These are phyloP conservation scores for Globisporangium spinosum DNA, from an alignment of 352 stramenopile genomes.

Conservation along the genomic window DNA sequence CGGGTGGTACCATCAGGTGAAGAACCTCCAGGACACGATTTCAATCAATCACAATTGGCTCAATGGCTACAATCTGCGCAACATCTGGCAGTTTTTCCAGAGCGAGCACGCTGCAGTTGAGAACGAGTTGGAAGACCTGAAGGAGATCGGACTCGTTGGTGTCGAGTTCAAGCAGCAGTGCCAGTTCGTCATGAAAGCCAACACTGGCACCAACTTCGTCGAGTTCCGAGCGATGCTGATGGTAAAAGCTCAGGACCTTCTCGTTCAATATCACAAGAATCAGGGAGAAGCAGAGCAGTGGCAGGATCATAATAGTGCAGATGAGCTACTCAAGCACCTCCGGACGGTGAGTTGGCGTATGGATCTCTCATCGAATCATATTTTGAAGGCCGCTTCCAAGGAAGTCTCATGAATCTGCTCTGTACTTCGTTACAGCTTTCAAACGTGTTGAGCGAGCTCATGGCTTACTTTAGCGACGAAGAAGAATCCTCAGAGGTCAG, in stretches of 20 bases:
- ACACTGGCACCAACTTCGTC: conserved; percentile 72
- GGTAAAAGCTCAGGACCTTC: conserved; percentile 42
- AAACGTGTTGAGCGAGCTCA: conserved; percentile 7
- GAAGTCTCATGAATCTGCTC: neutral
- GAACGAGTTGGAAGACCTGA: conserved; percentile 55
- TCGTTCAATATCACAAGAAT: neutral
- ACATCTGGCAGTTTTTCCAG: conserved; percentile 75
- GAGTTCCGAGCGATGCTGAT: conserved; percentile 59
- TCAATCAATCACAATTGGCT: conserved; percentile 99
- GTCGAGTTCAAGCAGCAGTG: conserved; percentile 63
- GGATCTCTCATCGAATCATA: neutral
- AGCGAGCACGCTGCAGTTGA: conserved; percentile 55
- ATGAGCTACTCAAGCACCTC: conserved; percentile 2
- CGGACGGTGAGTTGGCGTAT: neutral
- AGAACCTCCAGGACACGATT: conserved; percentile 91
- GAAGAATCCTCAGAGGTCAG: neutral
- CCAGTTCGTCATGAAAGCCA: conserved; percentile 71
- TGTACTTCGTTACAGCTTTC: neutral
- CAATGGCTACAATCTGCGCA: conserved; percentile 75
- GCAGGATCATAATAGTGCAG: neutral
- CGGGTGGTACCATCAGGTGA: conserved; percentile 94
- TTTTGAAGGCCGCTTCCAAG: neutral
- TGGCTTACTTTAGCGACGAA: conserved; percentile 2
- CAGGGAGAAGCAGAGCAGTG: neutral
- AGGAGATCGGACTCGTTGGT: conserved; percentile 52